These are phyloP conservation scores for Penicillium sp. DNA, from an alignment of 2,329 filamentous ascomycete species.

Conservation along the genomic window DNA sequence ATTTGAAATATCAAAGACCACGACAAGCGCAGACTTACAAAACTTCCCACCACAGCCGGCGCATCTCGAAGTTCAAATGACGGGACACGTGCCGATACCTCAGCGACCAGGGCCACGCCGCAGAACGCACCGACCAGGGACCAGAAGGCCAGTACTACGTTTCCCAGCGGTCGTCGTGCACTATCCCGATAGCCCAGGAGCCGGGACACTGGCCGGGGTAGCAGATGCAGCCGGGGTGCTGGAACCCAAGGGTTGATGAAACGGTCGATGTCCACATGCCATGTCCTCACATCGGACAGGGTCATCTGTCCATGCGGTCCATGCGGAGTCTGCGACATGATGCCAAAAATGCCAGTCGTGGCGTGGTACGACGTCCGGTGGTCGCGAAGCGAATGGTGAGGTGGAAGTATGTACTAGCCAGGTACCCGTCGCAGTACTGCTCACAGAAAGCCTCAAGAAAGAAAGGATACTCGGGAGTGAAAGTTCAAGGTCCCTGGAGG, in stretches of 20 bases:
- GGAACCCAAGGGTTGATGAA: slow-evolving; percentile 72
- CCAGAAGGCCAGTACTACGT: slow-evolving; percentile 62
- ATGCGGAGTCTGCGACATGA: slow-evolving; percentile 12
- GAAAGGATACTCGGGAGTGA: not conserved
- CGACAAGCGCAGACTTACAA: slow-evolving; percentile 54
- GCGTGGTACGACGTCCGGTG: not conserved
- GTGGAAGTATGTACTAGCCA: not conserved
- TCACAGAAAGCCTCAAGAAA: not conserved
- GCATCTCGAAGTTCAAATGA: slow-evolving; percentile 55
- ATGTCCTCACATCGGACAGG: slow-evolving; percentile 29
- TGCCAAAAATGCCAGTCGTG: not conserved
- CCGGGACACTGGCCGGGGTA: slow-evolving; percentile 68
- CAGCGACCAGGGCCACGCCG: slow-evolving; percentile 62
- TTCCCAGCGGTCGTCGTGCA: slow-evolving; percentile 52
- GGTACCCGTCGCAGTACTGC: not conserved
- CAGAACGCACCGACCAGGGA: slow-evolving; percentile 66
- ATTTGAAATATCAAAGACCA: not conserved
- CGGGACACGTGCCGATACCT: slow-evolving; percentile 57
- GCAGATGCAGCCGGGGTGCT: slow-evolving; percentile 60
- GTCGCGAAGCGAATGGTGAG: not conserved
- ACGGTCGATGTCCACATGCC: slow-evolving; percentile 74
- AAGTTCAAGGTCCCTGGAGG: not conserved
- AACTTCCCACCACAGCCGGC: slow-evolving; percentile 68
- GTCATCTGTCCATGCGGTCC: slow-evolving; percentile 8
- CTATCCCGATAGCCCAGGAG: slow-evolving; percentile 65